Percentiles rank a stretch among this genome's conserved stretches.
These are phyloP conservation scores for Trichoderma endophyticum DNA, from an alignment of 2,329 filamentous ascomycete species.

Conservation along the genomic window DNA sequence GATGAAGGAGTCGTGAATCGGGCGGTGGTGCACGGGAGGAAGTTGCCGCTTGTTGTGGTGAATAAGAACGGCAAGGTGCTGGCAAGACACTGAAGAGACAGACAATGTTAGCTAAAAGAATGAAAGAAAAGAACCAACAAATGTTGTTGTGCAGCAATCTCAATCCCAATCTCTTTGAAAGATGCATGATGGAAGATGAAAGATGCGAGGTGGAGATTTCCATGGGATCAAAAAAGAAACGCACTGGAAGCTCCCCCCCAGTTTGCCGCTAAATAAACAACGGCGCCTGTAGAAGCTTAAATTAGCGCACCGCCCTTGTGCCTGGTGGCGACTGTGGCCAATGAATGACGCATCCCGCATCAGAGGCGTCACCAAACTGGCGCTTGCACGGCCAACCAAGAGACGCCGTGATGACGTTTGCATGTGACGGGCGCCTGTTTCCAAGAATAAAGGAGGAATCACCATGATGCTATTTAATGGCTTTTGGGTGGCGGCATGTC, in stretches of 20 bases:
- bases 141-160: not conserved
- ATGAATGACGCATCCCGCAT: constrained; percentile 6
- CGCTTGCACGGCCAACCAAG: constrained; percentile 17
- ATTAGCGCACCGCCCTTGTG: constrained; percentile 1
- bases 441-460: not conserved
- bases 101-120: not conserved
- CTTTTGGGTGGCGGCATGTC: not conserved
- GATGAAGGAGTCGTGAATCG: constrained; percentile 1
- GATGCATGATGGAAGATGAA: not conserved
- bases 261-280: not conserved
- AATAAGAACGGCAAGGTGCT: constrained; percentile 15
- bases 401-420: constrained; percentile 15
- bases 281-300: constrained; percentile 8
- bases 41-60: constrained; percentile 3
- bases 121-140: not conserved
- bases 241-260: not conserved
- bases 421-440: not conserved
- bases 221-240: not conserved
- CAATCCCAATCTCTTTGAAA: not conserved
- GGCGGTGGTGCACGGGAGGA: constrained; percentile 4
- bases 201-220: not conserved
- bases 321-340: constrained; percentile 8
- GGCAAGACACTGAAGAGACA: not conserved
- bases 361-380: constrained; percentile 2
- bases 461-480: not conserved